Percentiles rank a stretch among this genome's conserved stretches.
Evolutionary conservation across 2,329 filamentous ascomycete species (phyloP).

Genomic region (Bisporella sp.): DNA sequence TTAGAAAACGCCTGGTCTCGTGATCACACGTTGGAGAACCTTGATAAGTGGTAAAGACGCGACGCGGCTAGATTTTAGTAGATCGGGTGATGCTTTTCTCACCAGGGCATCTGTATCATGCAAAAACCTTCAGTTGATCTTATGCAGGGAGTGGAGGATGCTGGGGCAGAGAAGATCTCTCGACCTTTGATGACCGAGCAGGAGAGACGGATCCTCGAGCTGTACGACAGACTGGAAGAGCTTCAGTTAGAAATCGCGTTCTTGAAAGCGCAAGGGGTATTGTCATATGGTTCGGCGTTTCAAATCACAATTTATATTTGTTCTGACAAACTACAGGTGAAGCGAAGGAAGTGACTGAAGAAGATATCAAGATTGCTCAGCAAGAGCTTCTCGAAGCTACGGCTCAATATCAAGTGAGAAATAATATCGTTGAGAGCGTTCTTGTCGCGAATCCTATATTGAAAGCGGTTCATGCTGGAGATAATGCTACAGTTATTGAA

Average conservation of each 20-base stretch:
- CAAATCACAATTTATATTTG: constrained; percentile 4
- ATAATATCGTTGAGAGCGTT: constrained; percentile 61
- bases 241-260: constrained; percentile 67
- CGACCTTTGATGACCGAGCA: constrained; percentile 53
- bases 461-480: constrained; percentile 67
- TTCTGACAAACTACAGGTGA: constrained; percentile 17
- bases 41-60: too few species aligned
- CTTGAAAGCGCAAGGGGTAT: constrained; percentile 37
- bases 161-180: constrained; percentile 1
- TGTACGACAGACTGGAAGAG: constrained; percentile 67
- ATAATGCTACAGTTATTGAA: constrained; percentile 58
- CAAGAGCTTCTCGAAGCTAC: constrained; percentile 59
- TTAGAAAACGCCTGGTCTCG: too few species aligned
- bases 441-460: constrained; percentile 69
- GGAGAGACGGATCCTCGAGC: constrained; percentile 58
- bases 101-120: background rate
- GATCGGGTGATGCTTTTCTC: too few species aligned
- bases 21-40: too few species aligned
- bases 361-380: constrained; percentile 52
- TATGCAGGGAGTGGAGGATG: constrained; percentile 23
- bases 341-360: constrained; percentile 33
- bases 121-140: constrained; percentile 5
- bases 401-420: constrained; percentile 61
- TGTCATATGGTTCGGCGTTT: constrained; percentile 19
- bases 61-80: too few species aligned